A percentile compares a stretch with the other conserved stretches of the same genome.
Evolutionary conservation across 2,329 filamentous ascomycete genomes (phyloP).

Genomic region (Neopestalotiopsis rosae): DNA sequence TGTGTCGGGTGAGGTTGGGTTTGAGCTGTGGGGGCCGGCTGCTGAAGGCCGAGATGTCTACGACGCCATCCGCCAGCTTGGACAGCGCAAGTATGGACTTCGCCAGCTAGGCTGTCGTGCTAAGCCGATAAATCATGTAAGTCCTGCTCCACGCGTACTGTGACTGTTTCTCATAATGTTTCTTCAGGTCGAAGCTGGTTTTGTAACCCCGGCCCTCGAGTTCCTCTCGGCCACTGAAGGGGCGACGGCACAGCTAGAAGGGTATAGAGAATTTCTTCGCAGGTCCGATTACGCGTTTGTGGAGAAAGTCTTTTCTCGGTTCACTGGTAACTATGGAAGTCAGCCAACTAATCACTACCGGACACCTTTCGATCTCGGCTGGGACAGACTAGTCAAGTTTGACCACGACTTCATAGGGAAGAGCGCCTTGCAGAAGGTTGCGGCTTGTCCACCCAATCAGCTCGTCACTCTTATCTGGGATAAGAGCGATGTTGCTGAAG

Average conservation of each 20-base stretch:
- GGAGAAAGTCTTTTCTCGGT: not conserved
- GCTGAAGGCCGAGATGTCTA: not conserved
- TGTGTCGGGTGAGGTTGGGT: not conserved
- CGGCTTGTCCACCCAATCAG: not conserved
- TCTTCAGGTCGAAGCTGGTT: not conserved
- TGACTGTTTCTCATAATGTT: not conserved
- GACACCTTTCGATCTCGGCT: not conserved
- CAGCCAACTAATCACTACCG: not conserved
- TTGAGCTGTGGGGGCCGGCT: not conserved
- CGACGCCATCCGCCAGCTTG: not conserved
- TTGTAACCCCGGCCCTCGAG: not conserved
- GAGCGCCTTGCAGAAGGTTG: not conserved
- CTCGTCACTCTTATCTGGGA: not conserved
- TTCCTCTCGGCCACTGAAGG: not conserved
- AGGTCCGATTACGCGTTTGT: not conserved
- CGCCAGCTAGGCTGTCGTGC: not conserved
- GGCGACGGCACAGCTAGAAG: not conserved
- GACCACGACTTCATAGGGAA: not conserved
- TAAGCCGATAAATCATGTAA: not conserved
- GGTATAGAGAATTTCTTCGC: not conserved
- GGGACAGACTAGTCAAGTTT: not conserved
- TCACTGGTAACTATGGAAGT: not conserved
- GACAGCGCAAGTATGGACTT: not conserved
- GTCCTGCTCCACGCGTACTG: not conserved
- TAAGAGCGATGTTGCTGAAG: not conserved